Base-by-base conservation (phyloP, 176 grass and related monocot genomes). In the Dendrocalamus sinicus region DNA sequence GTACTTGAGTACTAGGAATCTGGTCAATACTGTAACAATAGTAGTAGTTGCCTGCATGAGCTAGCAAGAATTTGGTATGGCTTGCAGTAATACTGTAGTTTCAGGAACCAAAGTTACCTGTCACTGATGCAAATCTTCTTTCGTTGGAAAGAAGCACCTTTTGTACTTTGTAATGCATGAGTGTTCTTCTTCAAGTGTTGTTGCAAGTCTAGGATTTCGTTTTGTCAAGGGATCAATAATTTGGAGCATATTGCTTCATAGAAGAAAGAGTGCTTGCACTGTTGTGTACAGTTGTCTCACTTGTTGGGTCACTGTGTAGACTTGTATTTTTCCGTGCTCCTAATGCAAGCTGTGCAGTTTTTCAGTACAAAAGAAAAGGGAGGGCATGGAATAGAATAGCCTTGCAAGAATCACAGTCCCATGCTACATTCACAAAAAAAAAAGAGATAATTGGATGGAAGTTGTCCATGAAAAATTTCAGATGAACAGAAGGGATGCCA, bases 1-100 rank as follows among this genome's bases (percentile, higher is more conserved):
- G 68, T 46, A 46, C 68, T 71, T 46, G 68, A 44, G 40, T 71
- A 71, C 40, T 46, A 23, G 20, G 39, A 45, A 70, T 70, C 67
- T 44, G 32, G 19, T 71, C 9, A 71, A 20, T 61, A 10, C 12
- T n/a, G 19, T 40, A 71, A 23, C 19, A 71, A 4, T 71, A 71
- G 68, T 45, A 7, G 7, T 16, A 15, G 60, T 45, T 17, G 12
- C 39, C 32, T 12, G 39, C 67, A 45, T 45, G 67, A 40, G 67
- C 67, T 69, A 39, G 35, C 6, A 41, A 60, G 22, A 12, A 60
- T 23, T 23, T 12, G 12, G 23, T 30, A 30, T 64, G 58, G 10
- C 3, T 13, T 28, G 61, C 23, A 15, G 61, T 15, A 13, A 30
- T 64, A 64, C 61, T 64, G 61, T 64, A 30, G 61, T 64, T 64